These are phyloP conservation scores for Plasmodium ovale DNA, from an alignment of 169 alveolate genomes.

Conservation along the genomic window DNA sequence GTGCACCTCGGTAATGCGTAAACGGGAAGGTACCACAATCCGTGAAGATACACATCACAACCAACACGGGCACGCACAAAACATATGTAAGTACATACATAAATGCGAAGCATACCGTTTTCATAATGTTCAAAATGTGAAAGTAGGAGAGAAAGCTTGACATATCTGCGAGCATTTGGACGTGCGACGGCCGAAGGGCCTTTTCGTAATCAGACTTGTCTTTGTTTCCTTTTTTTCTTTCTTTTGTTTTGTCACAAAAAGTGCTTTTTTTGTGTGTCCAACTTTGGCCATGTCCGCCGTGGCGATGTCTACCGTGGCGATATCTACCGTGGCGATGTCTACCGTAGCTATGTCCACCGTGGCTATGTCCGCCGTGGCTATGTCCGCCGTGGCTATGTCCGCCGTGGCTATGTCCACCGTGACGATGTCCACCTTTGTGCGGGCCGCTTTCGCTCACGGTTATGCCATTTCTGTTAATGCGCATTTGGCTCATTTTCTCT, in stretches of 20 bases:
- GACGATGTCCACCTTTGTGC: no score
- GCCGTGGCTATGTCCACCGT: no score
- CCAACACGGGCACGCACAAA: neutral
- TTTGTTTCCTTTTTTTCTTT: neutral
- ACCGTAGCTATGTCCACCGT: no score
- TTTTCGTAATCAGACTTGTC: conserved; percentile 12
- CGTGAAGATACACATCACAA: no score
- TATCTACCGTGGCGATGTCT: no score
- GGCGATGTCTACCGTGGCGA: no score
- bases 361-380: no score
- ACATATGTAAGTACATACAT: neutral
- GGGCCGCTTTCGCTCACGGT: no score
- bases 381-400: no score
- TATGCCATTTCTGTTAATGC: neutral
- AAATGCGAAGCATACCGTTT: conserved; percentile 19
- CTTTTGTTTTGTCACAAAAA: neutral
- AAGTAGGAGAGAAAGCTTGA: conserved; percentile 40
- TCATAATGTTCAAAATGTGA: conserved; percentile 45
- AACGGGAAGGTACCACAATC: no score
- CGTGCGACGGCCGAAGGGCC: conserved; percentile 54
- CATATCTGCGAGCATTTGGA: conserved; percentile 42
- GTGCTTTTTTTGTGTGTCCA: neutral
- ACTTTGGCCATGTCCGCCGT: no score
- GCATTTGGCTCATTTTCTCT: neutral
- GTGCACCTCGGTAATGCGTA: neutral